phyloP scores from a whole-genome alignment of 495 filamentous ascomycete species.

The Hypoxylon lienhwacheense region DNA sequence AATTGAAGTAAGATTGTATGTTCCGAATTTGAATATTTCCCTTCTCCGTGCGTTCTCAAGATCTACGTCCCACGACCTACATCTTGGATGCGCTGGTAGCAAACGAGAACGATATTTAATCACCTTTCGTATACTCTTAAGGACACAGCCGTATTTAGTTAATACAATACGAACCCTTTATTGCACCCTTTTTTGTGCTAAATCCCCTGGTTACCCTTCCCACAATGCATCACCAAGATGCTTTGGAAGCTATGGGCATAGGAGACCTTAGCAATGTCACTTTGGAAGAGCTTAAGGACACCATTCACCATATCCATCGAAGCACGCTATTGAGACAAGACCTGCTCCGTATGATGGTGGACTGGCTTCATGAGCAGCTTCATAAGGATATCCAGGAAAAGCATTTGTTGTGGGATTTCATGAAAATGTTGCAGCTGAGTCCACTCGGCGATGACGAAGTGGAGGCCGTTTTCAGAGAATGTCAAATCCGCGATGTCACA shows the following conservation, averaged over 20 bases:
- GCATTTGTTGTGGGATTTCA: constrained; percentile 18
- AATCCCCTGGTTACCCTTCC: neutral
- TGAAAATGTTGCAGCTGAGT: constrained; percentile 7
- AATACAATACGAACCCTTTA: neutral
- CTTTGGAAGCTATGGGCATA: neutral
- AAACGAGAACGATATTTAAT: neutral
- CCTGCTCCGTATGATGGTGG: constrained; percentile 30
- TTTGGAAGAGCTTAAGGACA: constrained; percentile 25
- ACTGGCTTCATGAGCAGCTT: constrained; percentile 43
- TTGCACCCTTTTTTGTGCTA: neutral
- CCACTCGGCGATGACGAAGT: constrained; percentile 23
- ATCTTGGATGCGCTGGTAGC: neutral
- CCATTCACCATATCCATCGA: constrained; percentile 6
- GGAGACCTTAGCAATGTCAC: constrained; percentile 19
- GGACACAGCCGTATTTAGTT: neutral
- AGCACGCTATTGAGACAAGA: constrained; percentile 4
- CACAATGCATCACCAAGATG: constrained; percentile 16
- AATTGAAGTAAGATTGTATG: too few species aligned
- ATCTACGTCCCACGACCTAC: constrained; percentile 1
- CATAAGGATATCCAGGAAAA: constrained; percentile 33
- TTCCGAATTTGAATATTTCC: neutral
- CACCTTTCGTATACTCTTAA: neutral
- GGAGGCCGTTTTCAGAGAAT: constrained; percentile 32
- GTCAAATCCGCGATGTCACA: constrained; percentile 25
- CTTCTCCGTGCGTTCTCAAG: neutral